Base-by-base conservation (phyloP, 495 filamentous ascomycete genomes). In the Haplographium delicatum region DNA sequence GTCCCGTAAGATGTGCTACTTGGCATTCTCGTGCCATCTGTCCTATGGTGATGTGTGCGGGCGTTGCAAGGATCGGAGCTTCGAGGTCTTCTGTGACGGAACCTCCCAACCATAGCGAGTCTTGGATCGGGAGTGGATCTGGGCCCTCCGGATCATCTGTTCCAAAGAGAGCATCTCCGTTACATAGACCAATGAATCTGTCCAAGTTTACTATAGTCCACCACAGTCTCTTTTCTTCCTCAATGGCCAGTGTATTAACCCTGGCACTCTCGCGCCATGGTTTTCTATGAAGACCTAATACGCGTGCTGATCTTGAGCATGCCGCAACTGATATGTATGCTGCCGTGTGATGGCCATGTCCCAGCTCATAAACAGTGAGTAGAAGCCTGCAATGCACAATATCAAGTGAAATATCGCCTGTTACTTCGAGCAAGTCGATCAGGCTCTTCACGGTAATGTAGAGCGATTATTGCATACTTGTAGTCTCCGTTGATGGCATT, bases 1-100 rank as follows among this genome's bases (percentile, higher is more conserved):
- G 40, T 10, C 50, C 50, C 8, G 41, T 25, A 35, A 53, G 41
- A 28, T 53, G 50, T 11, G 41, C 1, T 15, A 53, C 25, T 34
- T 53, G 50, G 31, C 50, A 53, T 30, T 53, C 50, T 13, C 50
- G 50, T 26, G 41, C 50, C 41, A 53, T 16, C 27, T 53, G 50
- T 35, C 50, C 50, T 30, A 42, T 20, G 16, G 5, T 42, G 39
- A 42, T 42, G 16, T 22, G 7, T 6, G 20, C 15, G 5, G 39
- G 39, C 3, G 39, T 20, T 19, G 39, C 39, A 20, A 10, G 5
- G 20, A 42, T 42, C 11, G 13, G 39, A 23, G 3, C 16, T 22
- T 42, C 39, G 5, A 42, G 39, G 24, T 42, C 39, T 23, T 15
- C 39, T 4, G 15, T 15, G 13, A 18, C 4, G 16, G 5, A 20